Base-by-base conservation (phyloP, 305 asterid genomes). In the Solanum hybrid region DNA sequence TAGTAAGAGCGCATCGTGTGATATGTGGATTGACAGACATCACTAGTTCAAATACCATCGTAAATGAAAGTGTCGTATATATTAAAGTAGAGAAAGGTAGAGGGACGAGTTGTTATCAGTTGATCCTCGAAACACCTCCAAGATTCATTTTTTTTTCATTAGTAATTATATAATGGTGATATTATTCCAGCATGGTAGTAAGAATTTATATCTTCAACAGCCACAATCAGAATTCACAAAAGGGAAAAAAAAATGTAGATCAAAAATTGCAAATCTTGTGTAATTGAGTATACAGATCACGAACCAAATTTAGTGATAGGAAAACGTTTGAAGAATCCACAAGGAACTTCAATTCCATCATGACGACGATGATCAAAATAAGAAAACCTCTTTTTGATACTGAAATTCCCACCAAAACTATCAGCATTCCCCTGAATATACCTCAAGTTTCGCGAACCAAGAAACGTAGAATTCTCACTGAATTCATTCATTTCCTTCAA, bases 371-470 rank as follows among this genome's bases (percentile, higher is more conserved):
- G 92, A 92, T 95, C 87, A 51, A 95, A 94, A 91, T 92, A 93
- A 13, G 96, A 95, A 34, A 92, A 35, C 88, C 99, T 92, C 86
- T 92, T 87, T 73, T 88, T 87, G 12, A 92, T 35, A 89, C 95
- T 93, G 87, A 96, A 92, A 93, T 95, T 94, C 22, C 99, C 98
- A 71, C 98, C 99, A 80, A 97, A 97, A 86, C 89, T 91, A 4
- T 89, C 90, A 34, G 94, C 93, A 74, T 91, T 91, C 77, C 94
- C 93, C 91, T 93, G 94, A 93, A 92, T 73, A 89, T 96, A 97
- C 88, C 75, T 94, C 87, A 95, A 84, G 16, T 92, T 31, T 18
- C 73, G 28, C 1, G 92, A 51, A 11, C 93, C 94, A 64, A 83
- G 91, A 4, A 33, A 42, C 2, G 93, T 87, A 16, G 93, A 92